Base-by-base conservation (phyloP, 2,329 filamentous ascomycete species). In the Pseudocercospora pini-densiflorae region DNA sequence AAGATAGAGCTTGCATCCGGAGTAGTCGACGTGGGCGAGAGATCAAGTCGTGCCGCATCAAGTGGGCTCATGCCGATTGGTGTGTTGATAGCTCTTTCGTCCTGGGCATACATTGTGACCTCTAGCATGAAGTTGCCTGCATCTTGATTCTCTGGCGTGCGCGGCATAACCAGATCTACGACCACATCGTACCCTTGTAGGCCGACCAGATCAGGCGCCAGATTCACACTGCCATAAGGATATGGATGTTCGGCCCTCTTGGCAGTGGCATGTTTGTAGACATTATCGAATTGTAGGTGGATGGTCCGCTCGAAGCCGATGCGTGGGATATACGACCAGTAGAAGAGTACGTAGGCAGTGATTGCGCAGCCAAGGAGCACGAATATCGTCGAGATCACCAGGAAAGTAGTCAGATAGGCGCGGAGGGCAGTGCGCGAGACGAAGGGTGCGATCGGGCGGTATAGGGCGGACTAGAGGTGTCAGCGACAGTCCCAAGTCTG, bases 51-150 rank as follows among this genome's bases (percentile, higher is more conserved):
- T n/a, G 65, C 61, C 1, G 70, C 64, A 33, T 72, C 64, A 16
- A 74, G 55, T 6, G 67, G 67, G 12, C 69, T 64, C 54, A 68
- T 59, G 16, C 27, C 61, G 3, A 58, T 8, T 16, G 54, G 36
- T 10, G 54, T 19, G 21, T 63, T 63, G 21, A 54, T 36, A n/a
- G 53, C 40, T 23, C 40, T 59, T 31, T 61, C 29, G 40, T 57
- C 23, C 7, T 78, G 62, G 7, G 72, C 79, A 59, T 92, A 85
- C 60, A 97, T 86, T 67, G 88, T 86, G 16, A 97, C 81, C 55
- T 92, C 90, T 19, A 98, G 82, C 95, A 99, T 99, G 83, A 97
- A 98, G 81, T 98, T 98, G 29, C 95, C 95, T 14, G 87, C 86
- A 1, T 86, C 86, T 23, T 91, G 80, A 74, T 99, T 99, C 1